These are phyloP conservation scores for Paramecium octaurelia DNA, from an alignment of 73 alveolate species.

Conservation along the genomic window DNA sequence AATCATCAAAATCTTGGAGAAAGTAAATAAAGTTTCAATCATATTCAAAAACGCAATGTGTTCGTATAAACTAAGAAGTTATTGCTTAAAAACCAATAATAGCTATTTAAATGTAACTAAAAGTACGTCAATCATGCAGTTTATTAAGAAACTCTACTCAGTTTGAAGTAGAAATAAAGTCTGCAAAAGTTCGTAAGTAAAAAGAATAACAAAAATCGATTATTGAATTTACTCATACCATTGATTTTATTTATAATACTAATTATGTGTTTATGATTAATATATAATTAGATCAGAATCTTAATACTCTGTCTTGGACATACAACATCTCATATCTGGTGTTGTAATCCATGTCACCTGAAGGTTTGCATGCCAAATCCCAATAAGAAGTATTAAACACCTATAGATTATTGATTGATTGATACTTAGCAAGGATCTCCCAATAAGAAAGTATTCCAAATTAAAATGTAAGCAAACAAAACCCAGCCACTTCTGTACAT, in stretches of 20 bases:
- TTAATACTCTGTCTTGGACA: conserved; percentile 55
- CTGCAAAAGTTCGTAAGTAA: neutral
- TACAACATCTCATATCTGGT: conserved; percentile 59
- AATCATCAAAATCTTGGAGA: neutral
- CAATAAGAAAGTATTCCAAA: conserved; percentile 57
- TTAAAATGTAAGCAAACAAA: conserved; percentile 40
- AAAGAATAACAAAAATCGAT: neutral
- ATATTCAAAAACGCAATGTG: neutral
- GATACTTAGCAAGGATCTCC: conserved; percentile 55
- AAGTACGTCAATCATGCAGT: neutral
- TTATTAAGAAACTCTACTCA: neutral
- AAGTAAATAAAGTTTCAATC: neutral
- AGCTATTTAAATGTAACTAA: neutral
- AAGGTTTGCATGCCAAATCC: conserved; percentile 52
- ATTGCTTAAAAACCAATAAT: neutral
- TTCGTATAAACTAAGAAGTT: neutral
- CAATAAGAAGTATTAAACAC: conserved; percentile 51
- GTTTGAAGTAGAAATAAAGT: neutral
- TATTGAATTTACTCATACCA: neutral
- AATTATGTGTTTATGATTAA: neutral
- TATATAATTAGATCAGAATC: conserved; percentile 43
- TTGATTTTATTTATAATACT: neutral
- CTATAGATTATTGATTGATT: neutral
- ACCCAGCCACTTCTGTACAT: conserved; percentile 62
- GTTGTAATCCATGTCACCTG: conserved; percentile 54